These are phyloP conservation scores for Rhizopogon roseolus DNA, from an alignment of 768 basidiomycete species.

Conservation along the genomic window DNA sequence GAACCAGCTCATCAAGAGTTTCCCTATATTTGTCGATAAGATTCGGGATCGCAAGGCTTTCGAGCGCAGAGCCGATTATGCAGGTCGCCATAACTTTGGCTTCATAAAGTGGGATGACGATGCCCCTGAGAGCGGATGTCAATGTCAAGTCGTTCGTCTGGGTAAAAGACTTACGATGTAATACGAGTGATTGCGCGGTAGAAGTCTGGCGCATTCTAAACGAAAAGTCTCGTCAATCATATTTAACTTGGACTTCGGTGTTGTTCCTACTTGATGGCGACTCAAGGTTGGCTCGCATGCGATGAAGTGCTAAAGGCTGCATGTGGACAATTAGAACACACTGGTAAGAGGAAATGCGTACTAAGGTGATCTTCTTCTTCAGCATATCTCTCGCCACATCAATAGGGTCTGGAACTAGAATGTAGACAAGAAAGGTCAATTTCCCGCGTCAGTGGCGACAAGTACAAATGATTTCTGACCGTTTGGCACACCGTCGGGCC, in stretches of 20 bases:
- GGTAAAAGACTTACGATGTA: not conserved
- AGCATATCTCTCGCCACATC: constrained; percentile 40
- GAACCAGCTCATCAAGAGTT: not conserved
- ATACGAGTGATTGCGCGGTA: constrained; percentile 1
- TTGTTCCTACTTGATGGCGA: not conserved
- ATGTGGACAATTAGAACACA: not conserved
- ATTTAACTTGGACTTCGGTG: not conserved
- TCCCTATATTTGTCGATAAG: not conserved
- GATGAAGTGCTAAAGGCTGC: constrained; percentile 41
- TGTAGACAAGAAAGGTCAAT: not conserved
- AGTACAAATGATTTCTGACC: not conserved
- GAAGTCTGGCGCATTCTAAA: not conserved
- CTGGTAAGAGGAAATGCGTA: constrained; percentile 17
- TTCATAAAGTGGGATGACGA: not conserved
- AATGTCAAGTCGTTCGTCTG: not conserved
- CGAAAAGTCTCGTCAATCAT: not conserved
- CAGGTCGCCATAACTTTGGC: not conserved
- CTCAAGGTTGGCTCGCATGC: constrained; percentile 42
- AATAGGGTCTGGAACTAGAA: constrained; percentile 23
- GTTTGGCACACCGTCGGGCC: constrained; percentile 26
- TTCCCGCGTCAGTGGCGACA: not conserved
- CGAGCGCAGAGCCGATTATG: not conserved
- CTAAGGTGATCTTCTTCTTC: constrained; percentile 45
- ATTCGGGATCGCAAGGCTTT: not conserved
- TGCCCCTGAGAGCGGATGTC: not conserved